Evolutionary conservation across 495 filamentous ascomycete genomes (phyloP).

Genomic region (Tirmania nivea): DNA sequence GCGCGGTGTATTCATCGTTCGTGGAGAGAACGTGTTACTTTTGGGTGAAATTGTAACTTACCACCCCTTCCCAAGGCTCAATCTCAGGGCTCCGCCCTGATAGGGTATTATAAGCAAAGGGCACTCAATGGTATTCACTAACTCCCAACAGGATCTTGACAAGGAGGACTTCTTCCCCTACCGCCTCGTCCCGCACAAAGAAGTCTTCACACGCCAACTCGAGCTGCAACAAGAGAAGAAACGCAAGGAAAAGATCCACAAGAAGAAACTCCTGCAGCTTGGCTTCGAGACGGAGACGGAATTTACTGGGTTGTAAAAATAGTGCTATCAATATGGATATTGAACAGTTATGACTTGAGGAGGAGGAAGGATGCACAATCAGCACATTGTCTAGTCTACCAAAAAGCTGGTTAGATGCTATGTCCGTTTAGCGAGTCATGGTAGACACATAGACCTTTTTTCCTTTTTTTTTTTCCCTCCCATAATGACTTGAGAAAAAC

Average conservation of each 20-base stretch:
- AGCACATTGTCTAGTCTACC: too few relatives aligned
- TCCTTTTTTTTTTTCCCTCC: too few relatives aligned
- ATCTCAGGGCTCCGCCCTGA: neutral
- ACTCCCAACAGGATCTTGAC: slow-evolving; percentile 48
- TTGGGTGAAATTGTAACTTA: slow-evolving; percentile 85
- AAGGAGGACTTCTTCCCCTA: slow-evolving; percentile 72
- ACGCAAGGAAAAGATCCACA: slow-evolving; percentile 42
- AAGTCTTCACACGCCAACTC: slow-evolving; percentile 52
- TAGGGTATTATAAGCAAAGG: too few relatives aligned
- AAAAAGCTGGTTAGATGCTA: too few relatives aligned
- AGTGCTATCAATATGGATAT: too few relatives aligned
- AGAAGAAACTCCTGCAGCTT: slow-evolving; percentile 43
- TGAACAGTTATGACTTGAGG: too few relatives aligned
- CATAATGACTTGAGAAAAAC: too few relatives aligned
- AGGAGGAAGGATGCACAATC: too few relatives aligned
- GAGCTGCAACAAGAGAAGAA: slow-evolving; percentile 46
- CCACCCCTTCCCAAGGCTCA: too few relatives aligned
- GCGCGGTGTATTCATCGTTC: slow-evolving; percentile 66
- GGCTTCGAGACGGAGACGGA: slow-evolving; percentile 66
- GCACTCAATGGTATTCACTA: too few relatives aligned
- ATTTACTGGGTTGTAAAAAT: slow-evolving; percentile 1
- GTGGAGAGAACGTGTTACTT: slow-evolving; percentile 81
- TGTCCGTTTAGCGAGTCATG: too few relatives aligned
- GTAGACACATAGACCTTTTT: too few relatives aligned
- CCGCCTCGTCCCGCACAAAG: slow-evolving; percentile 39